Percentiles rank a stretch among this genome's conserved stretches.
Conservation (phyloP, 1,139 yeast species). For the Scheffersomyces cryptocercus region DNA sequence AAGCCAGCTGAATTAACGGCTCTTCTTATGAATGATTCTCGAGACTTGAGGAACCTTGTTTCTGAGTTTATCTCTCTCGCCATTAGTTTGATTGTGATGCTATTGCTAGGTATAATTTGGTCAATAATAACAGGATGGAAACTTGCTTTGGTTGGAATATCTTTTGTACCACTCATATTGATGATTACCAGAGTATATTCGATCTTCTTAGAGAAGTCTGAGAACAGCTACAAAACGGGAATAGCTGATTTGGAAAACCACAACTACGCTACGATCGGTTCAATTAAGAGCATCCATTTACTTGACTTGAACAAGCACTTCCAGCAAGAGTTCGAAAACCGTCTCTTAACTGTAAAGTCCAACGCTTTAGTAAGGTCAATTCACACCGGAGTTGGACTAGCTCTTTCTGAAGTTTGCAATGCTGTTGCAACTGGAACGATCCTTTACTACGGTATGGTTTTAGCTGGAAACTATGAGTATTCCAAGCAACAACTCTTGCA, state of each 20-base stretch:
- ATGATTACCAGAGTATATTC: constrained; percentile 56
- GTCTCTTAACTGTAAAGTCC: constrained; percentile 25
- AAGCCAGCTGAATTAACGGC: constrained; percentile 64
- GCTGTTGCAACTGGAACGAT: constrained; percentile 68
- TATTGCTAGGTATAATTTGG: constrained; percentile 71
- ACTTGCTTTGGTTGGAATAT: constrained; percentile 73
- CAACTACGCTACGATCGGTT: constrained; percentile 57
- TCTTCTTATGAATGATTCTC: constrained; percentile 72
- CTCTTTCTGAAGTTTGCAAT: constrained; percentile 54
- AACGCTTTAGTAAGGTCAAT: constrained; percentile 53
- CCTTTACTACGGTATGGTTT: constrained; percentile 72
- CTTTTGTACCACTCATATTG: constrained; percentile 66
- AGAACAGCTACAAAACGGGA: constrained; percentile 57
- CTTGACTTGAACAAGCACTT: constrained; percentile 56
- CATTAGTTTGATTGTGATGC: constrained; percentile 53
- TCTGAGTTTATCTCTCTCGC: constrained; percentile 60
- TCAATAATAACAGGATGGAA: constrained; percentile 84
- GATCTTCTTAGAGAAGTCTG: constrained; percentile 50
- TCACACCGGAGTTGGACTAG: constrained; percentile 63
- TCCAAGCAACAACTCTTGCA: constrained; percentile 57
- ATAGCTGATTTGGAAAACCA: constrained; percentile 56
- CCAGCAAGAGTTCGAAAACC: constrained; percentile 27
- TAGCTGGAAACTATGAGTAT: constrained; percentile 61
- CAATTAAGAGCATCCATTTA: constrained; percentile 63
- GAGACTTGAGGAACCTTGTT: constrained; percentile 69